Conservation (phyloP, 169 alveolate species). For the Theileria orientalis region DNA sequence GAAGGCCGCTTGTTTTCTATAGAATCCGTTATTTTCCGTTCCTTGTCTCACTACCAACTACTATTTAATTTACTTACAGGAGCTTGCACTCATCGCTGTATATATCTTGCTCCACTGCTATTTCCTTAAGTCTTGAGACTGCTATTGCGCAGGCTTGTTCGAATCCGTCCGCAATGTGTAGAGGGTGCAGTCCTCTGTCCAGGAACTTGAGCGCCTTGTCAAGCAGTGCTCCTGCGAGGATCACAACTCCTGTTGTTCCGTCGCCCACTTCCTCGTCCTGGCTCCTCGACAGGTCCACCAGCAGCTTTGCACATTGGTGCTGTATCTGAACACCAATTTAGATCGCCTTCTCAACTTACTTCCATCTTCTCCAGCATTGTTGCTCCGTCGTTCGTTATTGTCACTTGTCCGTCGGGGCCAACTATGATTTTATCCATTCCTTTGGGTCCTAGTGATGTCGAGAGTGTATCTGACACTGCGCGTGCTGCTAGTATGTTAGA, state of each 20-base stretch:
- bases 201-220: constrained; percentile 91
- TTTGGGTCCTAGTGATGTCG: constrained; percentile 98
- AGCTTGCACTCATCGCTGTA: constrained; percentile 76
- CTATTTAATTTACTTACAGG: constrained; percentile 17
- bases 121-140: constrained; percentile 84
- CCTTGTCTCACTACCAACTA: background rate
- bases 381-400: constrained; percentile 98
- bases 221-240: constrained; percentile 97
- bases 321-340: constrained; percentile 71
- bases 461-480: constrained; percentile 92
- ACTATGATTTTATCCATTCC: constrained; percentile 99
- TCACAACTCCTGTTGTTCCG: constrained; percentile 99
- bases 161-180: constrained; percentile 96
- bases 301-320: constrained; percentile 96
- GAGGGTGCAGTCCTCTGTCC: constrained; percentile 97
- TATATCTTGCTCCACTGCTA: constrained; percentile 79
- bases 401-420: constrained; percentile 97
- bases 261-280: constrained; percentile 99
- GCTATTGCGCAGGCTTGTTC: constrained; percentile 97
- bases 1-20: constrained; percentile 86
- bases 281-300: constrained; percentile 96
- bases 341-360: constrained; percentile 62
- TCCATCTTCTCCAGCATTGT: constrained; percentile 94
- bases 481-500: constrained; percentile 97
- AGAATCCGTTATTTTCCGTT: background rate